These are phyloP conservation scores for Sarcocystis neurona DNA, from an alignment of 169 alveolate species.

Conservation along the genomic window DNA sequence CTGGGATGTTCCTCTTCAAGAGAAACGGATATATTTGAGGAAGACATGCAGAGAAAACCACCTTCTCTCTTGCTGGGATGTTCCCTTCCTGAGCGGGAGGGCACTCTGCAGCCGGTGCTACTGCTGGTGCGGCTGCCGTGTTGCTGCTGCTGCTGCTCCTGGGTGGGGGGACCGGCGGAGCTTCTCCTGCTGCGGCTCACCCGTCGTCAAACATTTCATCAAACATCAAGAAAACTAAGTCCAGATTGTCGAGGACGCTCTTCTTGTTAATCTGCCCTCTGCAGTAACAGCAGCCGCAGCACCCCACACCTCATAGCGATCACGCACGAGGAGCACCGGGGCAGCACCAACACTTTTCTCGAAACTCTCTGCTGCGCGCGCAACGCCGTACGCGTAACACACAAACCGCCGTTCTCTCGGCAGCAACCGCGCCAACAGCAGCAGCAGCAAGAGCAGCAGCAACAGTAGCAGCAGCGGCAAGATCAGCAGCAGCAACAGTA, in stretches of 20 bases:
- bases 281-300: neutral
- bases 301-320: too few relatives aligned
- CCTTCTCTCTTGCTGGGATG: too few relatives aligned
- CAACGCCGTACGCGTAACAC: too few relatives aligned
- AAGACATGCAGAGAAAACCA: too few relatives aligned
- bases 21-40: too few relatives aligned
- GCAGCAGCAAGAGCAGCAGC: slow-evolving; percentile 11
- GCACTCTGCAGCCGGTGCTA: slow-evolving; percentile 46
- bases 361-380: too few relatives aligned
- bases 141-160: slow-evolving; percentile 21
- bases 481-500: neutral
- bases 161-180: slow-evolving; percentile 1
- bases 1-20: too few relatives aligned
- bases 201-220: slow-evolving; percentile 48
- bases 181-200: slow-evolving; percentile 23
- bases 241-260: slow-evolving; percentile 34
- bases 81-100: too few relatives aligned
- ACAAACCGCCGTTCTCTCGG: too few relatives aligned
- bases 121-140: slow-evolving; percentile 24
- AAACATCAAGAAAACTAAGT: slow-evolving; percentile 37
- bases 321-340: too few relatives aligned
- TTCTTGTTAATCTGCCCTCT: slow-evolving; percentile 54
- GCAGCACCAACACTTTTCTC: too few relatives aligned
- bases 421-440: too few relatives aligned
- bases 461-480: neutral